Base-by-base conservation (phyloP, 2,329 filamentous ascomycete species). In the Neobulgaria alba region DNA sequence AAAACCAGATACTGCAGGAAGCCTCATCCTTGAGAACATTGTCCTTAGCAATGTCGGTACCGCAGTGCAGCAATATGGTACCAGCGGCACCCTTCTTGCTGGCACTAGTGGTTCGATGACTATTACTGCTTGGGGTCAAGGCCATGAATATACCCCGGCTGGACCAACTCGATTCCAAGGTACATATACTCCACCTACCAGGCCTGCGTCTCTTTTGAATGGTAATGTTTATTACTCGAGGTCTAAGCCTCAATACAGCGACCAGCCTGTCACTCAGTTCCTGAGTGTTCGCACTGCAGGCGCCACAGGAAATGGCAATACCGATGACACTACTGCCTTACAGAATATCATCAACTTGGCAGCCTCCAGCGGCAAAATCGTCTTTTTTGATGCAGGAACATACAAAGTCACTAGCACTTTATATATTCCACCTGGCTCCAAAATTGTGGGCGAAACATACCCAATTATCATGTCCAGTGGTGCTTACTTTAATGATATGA, bases 11-110 rank as follows among this genome's bases (percentile, higher is more conserved):
- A 84, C 83, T 52, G 88, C 85, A 55, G 85, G 84, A 47, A 85
- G 83, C 8, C 72, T 95, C 33, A 72, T 93, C 50, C 61, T 95
- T 4, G 84, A 94, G 66, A 95, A 95, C 52, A 84, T 92, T 29
- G 84, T 93, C 63, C 85, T 95, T 63, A 66, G 63, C 51, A 68
- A 70, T 38, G 77, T 85, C 36, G 67, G 71, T 3, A 69, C 73
- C 14, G 85, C 84, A 18, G 73, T 95, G 42, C 59, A 72, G 53
- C 71, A 72, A 49, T 61, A 66, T 15, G 68, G 66, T 47, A n/a
- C n/a, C n/a, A 79, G 77, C 30, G 66, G 71, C 33, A 61, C 63
- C 3, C 64, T 67, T 3, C 67, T 94, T 29, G 72, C 94, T 19
- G 64, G 68, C 1, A 81, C 81, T 52, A 36, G 40, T 10, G 85